Evolutionary conservation across 2,329 filamentous ascomycete species (phyloP).

Genomic region (Thielaviopsis populi): DNA sequence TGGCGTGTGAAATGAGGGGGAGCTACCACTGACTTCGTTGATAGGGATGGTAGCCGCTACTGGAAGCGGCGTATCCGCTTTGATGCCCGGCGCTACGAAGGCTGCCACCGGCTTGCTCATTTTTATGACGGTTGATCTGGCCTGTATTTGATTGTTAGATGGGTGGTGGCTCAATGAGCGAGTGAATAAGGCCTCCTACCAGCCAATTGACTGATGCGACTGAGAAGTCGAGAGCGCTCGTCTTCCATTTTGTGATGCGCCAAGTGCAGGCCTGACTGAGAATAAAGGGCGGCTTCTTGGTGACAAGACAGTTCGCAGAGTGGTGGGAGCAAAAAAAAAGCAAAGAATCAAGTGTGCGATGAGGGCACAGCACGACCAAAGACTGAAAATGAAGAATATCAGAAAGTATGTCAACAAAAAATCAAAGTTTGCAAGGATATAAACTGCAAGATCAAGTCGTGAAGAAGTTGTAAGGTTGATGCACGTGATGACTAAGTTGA

Average conservation of each 20-base stretch:
- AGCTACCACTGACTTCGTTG: constrained; percentile 22
- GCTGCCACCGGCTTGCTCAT: constrained; percentile 33
- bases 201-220: constrained; percentile 37
- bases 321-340: neutral
- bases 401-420: neutral
- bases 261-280: neutral
- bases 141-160: constrained; percentile 33
- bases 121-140: constrained; percentile 69
- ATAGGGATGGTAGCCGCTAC: constrained; percentile 20
- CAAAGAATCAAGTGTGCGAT: neutral
- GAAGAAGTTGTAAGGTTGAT: neutral
- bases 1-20: neutral
- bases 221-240: constrained; percentile 35
- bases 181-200: constrained; percentile 23
- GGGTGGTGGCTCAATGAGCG: constrained; percentile 8
- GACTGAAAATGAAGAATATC: neutral
- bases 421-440: neutral
- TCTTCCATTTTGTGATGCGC: constrained; percentile 29
- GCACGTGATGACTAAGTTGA: neutral
- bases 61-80: neutral
- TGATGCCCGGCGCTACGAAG: neutral
- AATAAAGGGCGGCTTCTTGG: neutral
- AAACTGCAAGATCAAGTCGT: neutral
- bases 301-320: neutral
- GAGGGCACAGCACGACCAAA: neutral